Evolutionary conservation across 2,329 filamentous ascomycete species (phyloP), one percentile per base, ranked within the genome.

Genomic region (Penicillium nordicum): DNA sequence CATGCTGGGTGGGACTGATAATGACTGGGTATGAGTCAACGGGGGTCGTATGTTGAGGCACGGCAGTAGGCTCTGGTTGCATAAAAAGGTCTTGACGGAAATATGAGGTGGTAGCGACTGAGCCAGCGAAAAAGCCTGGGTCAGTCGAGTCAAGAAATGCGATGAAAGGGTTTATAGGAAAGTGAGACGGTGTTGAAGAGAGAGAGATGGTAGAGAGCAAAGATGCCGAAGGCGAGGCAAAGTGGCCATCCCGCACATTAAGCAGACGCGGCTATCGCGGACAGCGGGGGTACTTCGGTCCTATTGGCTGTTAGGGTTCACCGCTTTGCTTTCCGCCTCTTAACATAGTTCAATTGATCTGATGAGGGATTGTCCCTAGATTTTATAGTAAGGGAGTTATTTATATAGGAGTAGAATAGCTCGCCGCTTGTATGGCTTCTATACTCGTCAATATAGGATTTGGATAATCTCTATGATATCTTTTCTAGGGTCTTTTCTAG

Each of bases 41-140:
- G 63, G 71, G 67, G 58, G 69, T 68, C 66, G 72, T 74, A 73
- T 76, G 76, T 75, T 78, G 77, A 70, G 72, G 76, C 72, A 74
- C 75, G 76, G 78, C 73, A 69, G 77, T 68, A 67, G 78, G 74
- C 82, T 81, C 83, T 79, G 84, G 73, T 81, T 84, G 84, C 84
- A 87, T 87, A 86, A 81, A 87, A 86, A 72, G 73, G 58, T 69
- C 70, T 73, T 69, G 67, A 64, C 62, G 62, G 63, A 65, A 64
- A 68, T 57, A 5, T 58, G 57, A 50, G 65, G 63, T 64, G 63
- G 64, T 67, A 66, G 68, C 70, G 82, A 85, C 84, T 80, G 83
- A 85, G 78, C 82, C 80, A 79, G 74, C 62, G 56, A 56, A 49
- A 27, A 44, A 51, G 70, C 71, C 75, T 78, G 78, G 79, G 67